Conservation (phyloP, 163 green algal species). For the Coccomyxa subellipsoidea region DNA sequence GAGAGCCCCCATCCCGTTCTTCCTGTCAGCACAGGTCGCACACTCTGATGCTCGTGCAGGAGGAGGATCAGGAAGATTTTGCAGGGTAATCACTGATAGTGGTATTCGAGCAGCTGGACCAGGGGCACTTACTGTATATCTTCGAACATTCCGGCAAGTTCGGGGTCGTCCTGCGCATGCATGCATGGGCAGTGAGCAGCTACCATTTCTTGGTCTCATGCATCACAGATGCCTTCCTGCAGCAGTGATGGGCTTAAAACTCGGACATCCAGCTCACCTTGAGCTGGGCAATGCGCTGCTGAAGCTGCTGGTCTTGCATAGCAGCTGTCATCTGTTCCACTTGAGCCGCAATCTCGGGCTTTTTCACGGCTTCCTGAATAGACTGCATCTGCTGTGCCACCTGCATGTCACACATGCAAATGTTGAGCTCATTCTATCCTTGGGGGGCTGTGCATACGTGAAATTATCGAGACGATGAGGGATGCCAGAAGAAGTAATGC, state of each 20-base stretch:
- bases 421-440: no score
- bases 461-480: no score
- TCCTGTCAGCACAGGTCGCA: not conserved
- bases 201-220: not conserved
- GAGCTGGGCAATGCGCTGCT: slow-evolving; percentile 36
- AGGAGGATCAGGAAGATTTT: not conserved
- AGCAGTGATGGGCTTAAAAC: no score
- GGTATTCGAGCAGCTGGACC: not conserved
- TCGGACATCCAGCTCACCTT: not conserved
- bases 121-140: slow-evolving; percentile 20
- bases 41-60: not conserved
- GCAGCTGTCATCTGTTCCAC: slow-evolving; percentile 40
- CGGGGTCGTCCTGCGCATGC: slow-evolving; percentile 38
- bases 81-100: no score
- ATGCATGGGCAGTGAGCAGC: not conserved
- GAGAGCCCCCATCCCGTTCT: slow-evolving; percentile 31
- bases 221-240: no score
- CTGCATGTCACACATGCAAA: slow-evolving; percentile 10
- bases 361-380: slow-evolving; percentile 47
- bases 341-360: slow-evolving; percentile 44
- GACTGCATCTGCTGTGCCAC: slow-evolving; percentile 32
- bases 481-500: no score
- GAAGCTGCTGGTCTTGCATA: slow-evolving; percentile 38
- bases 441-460: no score
- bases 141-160: slow-evolving; percentile 45